Evolutionary conservation across 352 stramenopile species (phyloP), one percentile per base, ranked within the genome.

Genomic region (Phytophthora sansomeana): DNA sequence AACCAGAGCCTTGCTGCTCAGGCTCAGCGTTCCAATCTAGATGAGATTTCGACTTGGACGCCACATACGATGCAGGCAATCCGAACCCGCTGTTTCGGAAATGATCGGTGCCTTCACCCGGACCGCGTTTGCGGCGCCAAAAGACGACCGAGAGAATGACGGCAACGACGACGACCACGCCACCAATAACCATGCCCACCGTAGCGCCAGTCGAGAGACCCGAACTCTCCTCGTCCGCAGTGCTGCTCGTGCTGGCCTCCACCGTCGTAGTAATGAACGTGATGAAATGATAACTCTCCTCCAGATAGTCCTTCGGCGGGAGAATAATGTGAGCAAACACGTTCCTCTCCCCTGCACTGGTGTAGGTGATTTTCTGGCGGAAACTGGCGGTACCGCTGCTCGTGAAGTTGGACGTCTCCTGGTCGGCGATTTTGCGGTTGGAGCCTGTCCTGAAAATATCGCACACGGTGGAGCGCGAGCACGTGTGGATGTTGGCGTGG

Each of bases 331-430:
- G 85, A 33, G 85, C 83, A 29, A 92, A 93, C 4, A 93, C 81
- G 53, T 91, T 92, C 51, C 87, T 83, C 33, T 90, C 81, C 6
- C 83, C 82, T 0, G 48, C 51, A 42, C 48, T 74, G 30, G 56
- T 68, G 58, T 85, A 92, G 17, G 57, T 59, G 52, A 93, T 68
- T 33, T 80, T 80, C 55, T 93, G 85, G 36, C 63, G 77, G 61
- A 92, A 93, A 44, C 57, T 81, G 11, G 81, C 73, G 2, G 75
- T 75, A 35, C 84, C 81, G 16, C 63, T 41, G 54, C 77, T 85
- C 4, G 83, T 91, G 52, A 93, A 92, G 63, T 93, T 93, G 39
- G 81, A 87, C 14, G 81, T 90, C 60, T 92, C 81, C 65, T 93
- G 85, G 16, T 75, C 67, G 10, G 79, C 79, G 21, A 93, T 90